phyloP scores from a whole-genome alignment of 2,329 filamentous ascomycete species.

The Colletotrichum sublineola region DNA sequence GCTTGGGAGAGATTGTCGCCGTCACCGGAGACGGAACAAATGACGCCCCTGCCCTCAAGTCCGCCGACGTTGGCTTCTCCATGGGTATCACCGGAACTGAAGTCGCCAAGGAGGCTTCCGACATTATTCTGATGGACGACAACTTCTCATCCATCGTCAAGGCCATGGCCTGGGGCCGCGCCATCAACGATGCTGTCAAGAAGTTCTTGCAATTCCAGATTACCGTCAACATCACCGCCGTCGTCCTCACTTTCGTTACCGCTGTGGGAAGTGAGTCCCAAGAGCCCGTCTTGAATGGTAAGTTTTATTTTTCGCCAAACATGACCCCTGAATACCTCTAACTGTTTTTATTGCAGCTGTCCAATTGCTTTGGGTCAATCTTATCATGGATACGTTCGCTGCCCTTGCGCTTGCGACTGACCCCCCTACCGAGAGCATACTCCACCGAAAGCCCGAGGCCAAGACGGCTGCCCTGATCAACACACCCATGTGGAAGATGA shows the following conservation, averaged over 20 bases:
- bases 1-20: slow-evolving; percentile 75
- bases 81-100: slow-evolving; percentile 78
- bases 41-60: slow-evolving; percentile 75
- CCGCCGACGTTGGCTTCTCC: slow-evolving; percentile 77
- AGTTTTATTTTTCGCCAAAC: neutral
- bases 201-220: slow-evolving; percentile 77
- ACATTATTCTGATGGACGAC: slow-evolving; percentile 74
- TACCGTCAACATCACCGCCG: slow-evolving; percentile 85
- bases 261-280: slow-evolving; percentile 75
- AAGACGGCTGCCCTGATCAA: slow-evolving; percentile 82
- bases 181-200: slow-evolving; percentile 73
- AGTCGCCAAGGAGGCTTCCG: slow-evolving; percentile 72
- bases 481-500: slow-evolving; percentile 90
- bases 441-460: slow-evolving; percentile 80
- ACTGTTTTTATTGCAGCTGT: slow-evolving; percentile 63
- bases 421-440: slow-evolving; percentile 75
- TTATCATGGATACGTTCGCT: slow-evolving; percentile 89
- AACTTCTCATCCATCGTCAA: slow-evolving; percentile 74
- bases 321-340: neutral
- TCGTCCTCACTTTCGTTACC: slow-evolving; percentile 82
- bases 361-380: slow-evolving; percentile 85
- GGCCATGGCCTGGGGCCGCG: slow-evolving; percentile 72
- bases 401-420: slow-evolving; percentile 82
- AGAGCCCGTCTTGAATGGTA: slow-evolving; percentile 72
- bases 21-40: slow-evolving; percentile 78